Conservation (phyloP, 805 yeast species). For the Candida nanaspora region DNA sequence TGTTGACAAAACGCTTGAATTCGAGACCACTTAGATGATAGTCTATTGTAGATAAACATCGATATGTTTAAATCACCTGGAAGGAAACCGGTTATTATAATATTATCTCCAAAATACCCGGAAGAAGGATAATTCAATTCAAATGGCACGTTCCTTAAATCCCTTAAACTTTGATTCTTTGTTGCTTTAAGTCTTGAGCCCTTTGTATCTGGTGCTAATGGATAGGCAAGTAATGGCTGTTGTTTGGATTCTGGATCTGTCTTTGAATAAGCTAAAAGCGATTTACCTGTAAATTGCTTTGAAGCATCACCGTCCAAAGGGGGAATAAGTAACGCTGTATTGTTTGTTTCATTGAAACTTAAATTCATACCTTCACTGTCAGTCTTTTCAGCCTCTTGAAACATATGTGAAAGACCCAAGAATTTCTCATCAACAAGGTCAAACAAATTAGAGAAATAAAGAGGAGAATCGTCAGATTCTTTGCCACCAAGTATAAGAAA, state of each 20-base stretch:
- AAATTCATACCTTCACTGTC: not conserved
- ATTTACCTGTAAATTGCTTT: not conserved
- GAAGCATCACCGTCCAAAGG: not conserved
- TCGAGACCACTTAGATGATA: slow-evolving; percentile 58
- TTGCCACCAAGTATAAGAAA: slow-evolving; percentile 49
- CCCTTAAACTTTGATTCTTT: slow-evolving; percentile 3
- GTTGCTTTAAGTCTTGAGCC: not conserved
- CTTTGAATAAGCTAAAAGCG: slow-evolving; percentile 2
- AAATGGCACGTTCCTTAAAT: slow-evolving; percentile 30
- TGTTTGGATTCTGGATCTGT: not conserved
- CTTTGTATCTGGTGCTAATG: slow-evolving; percentile 2
- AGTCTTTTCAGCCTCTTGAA: not conserved
- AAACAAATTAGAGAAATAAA: slow-evolving; percentile 31
- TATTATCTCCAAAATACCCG: slow-evolving; percentile 58
- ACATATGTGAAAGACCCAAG: not conserved
- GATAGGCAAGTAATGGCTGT: slow-evolving; percentile 20
- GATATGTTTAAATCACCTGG: slow-evolving; percentile 41
- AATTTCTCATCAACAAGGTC: slow-evolving; percentile 35
- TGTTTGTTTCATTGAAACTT: not conserved
- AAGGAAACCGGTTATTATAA: slow-evolving; percentile 54
- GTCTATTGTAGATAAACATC: slow-evolving; percentile 42
- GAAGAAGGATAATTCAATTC: slow-evolving; percentile 50
- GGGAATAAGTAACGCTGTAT: slow-evolving; percentile 1
- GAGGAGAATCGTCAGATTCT: slow-evolving; percentile 26
- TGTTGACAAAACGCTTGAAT: slow-evolving; percentile 49